These are phyloP conservation scores for Fusarium palustre DNA, from an alignment of 2,329 filamentous ascomycete genomes.

Conservation along the genomic window DNA sequence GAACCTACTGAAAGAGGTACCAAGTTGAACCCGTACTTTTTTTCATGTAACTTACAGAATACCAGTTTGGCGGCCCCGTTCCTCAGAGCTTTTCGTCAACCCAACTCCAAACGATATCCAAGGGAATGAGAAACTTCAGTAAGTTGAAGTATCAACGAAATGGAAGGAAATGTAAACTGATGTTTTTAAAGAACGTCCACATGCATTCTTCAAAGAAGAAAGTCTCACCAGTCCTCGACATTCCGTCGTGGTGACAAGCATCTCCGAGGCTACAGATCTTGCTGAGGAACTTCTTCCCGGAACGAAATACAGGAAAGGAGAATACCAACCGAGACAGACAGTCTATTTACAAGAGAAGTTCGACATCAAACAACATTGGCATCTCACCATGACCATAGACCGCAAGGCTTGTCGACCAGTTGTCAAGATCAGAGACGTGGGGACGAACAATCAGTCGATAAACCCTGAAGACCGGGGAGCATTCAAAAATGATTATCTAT, in stretches of 20 bases:
- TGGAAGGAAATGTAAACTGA: neutral
- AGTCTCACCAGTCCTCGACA: neutral
- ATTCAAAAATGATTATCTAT: conserved; percentile 35
- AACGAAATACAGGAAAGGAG: neutral
- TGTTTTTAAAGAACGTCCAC: neutral
- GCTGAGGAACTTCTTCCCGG: neutral
- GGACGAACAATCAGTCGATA: conserved; percentile 27
- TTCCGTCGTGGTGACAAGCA: neutral
- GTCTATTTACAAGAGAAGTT: conserved; percentile 53
- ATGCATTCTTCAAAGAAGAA: neutral
- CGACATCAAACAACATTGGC: conserved; percentile 51
- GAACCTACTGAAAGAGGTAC: conserved; percentile 3
- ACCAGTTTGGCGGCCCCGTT: conserved; percentile 45
- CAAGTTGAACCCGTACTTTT: fast-evolving
- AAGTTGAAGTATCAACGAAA: neutral
- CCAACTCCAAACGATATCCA: no score
- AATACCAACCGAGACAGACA: neutral
- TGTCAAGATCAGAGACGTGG: conserved; percentile 50
- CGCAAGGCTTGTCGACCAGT: conserved; percentile 55
- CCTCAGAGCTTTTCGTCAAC: conserved; percentile 12
- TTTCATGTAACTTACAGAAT: neutral
- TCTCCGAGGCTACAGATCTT: neutral
- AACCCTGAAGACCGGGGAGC: conserved; percentile 18
- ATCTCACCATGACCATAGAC: conserved; percentile 58
- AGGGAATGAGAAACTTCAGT: neutral